These are phyloP conservation scores for Neoscytalidium dimidiatum DNA, from an alignment of 2,329 filamentous ascomycete genomes.

Conservation along the genomic window DNA sequence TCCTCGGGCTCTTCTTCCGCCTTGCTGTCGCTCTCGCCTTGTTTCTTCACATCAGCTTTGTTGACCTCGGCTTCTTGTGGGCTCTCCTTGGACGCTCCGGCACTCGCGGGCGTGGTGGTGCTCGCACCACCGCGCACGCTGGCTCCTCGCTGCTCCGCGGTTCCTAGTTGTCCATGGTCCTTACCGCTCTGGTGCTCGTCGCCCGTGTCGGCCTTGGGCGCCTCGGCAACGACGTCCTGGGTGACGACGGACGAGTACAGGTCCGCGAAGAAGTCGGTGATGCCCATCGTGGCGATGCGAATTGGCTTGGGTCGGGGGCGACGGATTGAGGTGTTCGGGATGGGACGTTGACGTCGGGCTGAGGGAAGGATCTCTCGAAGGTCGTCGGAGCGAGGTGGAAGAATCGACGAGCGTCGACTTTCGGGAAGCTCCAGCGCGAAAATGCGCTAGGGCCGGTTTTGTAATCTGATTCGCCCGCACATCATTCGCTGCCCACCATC, in stretches of 20 bases:
- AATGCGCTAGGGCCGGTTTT: slow-evolving; percentile 16
- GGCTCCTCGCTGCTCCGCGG: slow-evolving; percentile 31
- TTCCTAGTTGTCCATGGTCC: slow-evolving; percentile 31
- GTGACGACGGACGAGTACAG: slow-evolving; percentile 64
- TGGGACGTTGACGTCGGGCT: slow-evolving; percentile 15
- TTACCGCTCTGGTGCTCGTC: slow-evolving; percentile 38
- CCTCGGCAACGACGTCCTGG: slow-evolving; percentile 47
- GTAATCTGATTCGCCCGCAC: slow-evolving; percentile 18
- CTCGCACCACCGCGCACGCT: slow-evolving; percentile 41
- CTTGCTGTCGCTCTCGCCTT: slow-evolving; percentile 36
- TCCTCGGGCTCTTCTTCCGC: slow-evolving; percentile 58
- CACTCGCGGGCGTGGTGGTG: slow-evolving; percentile 36
- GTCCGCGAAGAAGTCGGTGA: slow-evolving; percentile 66
- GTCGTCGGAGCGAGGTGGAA: slow-evolving; percentile 18
- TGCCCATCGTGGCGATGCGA: slow-evolving; percentile 51
- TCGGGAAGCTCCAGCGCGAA: slow-evolving; percentile 13
- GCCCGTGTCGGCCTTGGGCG: slow-evolving; percentile 37
- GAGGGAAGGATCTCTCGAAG: background rate
- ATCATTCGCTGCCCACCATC: slow-evolving; percentile 12
- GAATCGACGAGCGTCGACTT: slow-evolving; percentile 18
- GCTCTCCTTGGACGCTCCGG: slow-evolving; percentile 46
- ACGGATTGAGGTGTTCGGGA: background rate
- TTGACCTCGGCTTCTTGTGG: slow-evolving; percentile 31
- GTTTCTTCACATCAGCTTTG: slow-evolving; percentile 31
- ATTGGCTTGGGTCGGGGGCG: background rate